Base-by-base conservation (phyloP, 352 stramenopile species). In the Aphanomyces astaci region DNA sequence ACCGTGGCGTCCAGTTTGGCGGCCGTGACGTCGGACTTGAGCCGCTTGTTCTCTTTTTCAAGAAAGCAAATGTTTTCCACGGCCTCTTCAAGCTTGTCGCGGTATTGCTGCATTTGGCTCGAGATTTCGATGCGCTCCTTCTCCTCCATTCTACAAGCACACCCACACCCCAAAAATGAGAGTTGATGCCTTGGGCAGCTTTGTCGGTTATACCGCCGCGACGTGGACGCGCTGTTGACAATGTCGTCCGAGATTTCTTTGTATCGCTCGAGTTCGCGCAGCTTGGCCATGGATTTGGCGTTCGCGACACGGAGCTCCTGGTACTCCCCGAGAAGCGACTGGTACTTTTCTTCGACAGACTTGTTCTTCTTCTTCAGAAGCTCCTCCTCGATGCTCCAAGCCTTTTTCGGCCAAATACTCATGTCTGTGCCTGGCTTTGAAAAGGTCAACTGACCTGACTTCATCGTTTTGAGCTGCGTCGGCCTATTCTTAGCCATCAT, bases 341-440 rank as follows among this genome's bases (percentile, higher is more conserved):
- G 81, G 56, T 88, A 89, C 66, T 89, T 81, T 30, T 87, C 81
- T 72, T 88, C 81, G 24, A 88, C 53, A 1, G 77, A 76, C 48
- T 86, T 86, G 27, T 76, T 80, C 69, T 89, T 88, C 51, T 80
- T 81, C 71, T 87, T 89, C 77, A 81, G 87, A 73, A 89, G 87
- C 63, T 89, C 81, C 57, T 89, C 80, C 40, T 81, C 86, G 66
- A 88, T 79, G 52, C 76, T 88, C 81, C 81, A 89, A 31, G 80
- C 78, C 57, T 87, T 88, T 59, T 80, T 66, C 17, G 68, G 72
- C 80, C 80, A 88, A 1, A 57, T 48, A 40, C 65, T 71, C 65
- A 68, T 68, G 10, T 59, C 19, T 22, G 36, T 25, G n/a, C 3
- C 5, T 46, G 5, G 24, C 49, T 56, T 56, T 56, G 43, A 64